A percentile compares a stretch with the other conserved stretches of the same genome.
Conservation (phyloP, 176 grass and related monocot genomes). For the Pharus latifolius region DNA sequence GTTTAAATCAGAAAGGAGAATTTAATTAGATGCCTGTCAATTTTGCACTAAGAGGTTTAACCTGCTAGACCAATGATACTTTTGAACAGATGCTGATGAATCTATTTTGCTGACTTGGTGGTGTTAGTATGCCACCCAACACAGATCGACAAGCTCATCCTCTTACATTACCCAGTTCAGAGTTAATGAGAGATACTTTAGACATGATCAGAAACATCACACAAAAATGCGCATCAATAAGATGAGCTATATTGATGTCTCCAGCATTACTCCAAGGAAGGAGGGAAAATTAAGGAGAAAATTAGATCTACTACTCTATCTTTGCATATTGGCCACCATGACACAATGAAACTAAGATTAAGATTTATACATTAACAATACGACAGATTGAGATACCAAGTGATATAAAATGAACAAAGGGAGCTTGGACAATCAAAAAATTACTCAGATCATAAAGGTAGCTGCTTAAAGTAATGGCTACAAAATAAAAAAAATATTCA, state of each 20-base stretch:
- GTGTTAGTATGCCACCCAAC: background rate
- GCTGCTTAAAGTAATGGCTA: background rate
- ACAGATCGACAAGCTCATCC: background rate
- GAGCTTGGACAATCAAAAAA: background rate
- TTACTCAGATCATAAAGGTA: background rate
- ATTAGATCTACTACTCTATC: background rate
- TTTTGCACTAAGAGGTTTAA: background rate
- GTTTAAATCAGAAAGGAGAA: background rate
- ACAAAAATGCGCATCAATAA: background rate
- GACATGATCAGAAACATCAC: background rate
- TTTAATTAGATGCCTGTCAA: background rate
- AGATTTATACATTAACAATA: background rate
- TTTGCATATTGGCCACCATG: background rate
- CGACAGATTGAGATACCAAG: slow-evolving; percentile 6
- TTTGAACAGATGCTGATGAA: too few species aligned
- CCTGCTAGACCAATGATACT: background rate
- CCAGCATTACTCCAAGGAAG: background rate
- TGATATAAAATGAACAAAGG: background rate
- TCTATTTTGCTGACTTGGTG: background rate
- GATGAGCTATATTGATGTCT: background rate
- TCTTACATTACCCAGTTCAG: background rate
- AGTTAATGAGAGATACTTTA: background rate
- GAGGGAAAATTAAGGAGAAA: background rate
- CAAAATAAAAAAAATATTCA: background rate
- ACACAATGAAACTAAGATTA: background rate